Evolutionary conservation across 1,139 yeast genomes (phyloP), one percentile per base, ranked within the genome.

Genomic region (Suhomyces anneliseae): DNA sequence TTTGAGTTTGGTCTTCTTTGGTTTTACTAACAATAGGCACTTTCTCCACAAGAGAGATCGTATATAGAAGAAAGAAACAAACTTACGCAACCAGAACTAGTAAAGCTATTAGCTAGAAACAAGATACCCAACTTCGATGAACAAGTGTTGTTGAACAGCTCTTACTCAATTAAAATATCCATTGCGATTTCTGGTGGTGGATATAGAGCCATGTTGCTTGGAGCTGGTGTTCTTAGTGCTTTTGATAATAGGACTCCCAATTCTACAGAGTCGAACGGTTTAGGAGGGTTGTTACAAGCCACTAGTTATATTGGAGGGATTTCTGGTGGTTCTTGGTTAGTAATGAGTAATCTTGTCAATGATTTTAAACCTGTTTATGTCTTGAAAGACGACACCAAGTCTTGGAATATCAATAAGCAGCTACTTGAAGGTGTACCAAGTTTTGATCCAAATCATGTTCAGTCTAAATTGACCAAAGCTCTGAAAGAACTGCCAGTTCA

Each of bases 101-200:
- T 46, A 11, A 56, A 63, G 2, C 69, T 76, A 34, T 59, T 83
- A n/a, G 52, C 56, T 27, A 55, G 71, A 33, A 64, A 70, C 19
- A 52, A 54, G 2, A 70, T 77, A 19, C 78, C 79, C 10, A 69
- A 64, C 2, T 66, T 78, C 44, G 66, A 74, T 49, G 54, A 63
- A 15, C 56, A 61, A 4, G 34, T 47, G 6, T 67, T 64, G 45
- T 7, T 32, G 1, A 34, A 40, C 1, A 52, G 54, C 31, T 46
- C 60, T 4, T 61, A 61, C 34, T 69, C 76, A 0, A 68, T 74
- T 0, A 65, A 60, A 8, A 69, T 83, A 11, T 86, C 83, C 0
- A 51, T 84, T 8, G 83, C 87, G 0, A 61, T 86, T 29, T 84
- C 90, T 6, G 93, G 93, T 4, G 93, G 93, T 9, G 90, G 90